Conservation (phyloP, 2,329 filamentous ascomycete genomes). For the Cladosporium sp. region DNA sequence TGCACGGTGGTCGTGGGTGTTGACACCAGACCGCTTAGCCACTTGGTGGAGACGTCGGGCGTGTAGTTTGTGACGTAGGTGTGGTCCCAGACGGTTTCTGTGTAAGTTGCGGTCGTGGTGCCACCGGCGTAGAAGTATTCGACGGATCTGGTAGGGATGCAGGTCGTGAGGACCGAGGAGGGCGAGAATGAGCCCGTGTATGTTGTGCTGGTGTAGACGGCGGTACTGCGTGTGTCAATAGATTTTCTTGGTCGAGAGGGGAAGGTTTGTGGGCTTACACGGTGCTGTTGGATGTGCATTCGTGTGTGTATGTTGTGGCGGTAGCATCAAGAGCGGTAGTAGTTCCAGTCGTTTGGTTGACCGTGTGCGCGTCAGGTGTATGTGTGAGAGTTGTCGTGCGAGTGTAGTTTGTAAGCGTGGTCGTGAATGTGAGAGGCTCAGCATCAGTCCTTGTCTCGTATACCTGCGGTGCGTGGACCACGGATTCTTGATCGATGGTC, state of each 20-base stretch:
- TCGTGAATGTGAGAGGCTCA: not conserved
- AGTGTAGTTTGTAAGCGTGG: not conserved
- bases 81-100: not conserved
- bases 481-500: not conserved
- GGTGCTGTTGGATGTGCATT: slow-evolving; percentile 5
- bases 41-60: not conserved
- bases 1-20: not conserved
- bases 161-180: slow-evolving; percentile 5
- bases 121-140: not conserved
- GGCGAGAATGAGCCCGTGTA: slow-evolving; percentile 3
- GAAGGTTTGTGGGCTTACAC: not conserved
- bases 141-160: not conserved
- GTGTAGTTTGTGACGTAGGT: not conserved
- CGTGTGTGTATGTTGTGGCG: slow-evolving; percentile 2
- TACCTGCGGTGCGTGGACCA: no score
- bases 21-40: slow-evolving; percentile 5
- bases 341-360: slow-evolving; percentile 1
- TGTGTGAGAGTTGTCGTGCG: slow-evolving; percentile 3
- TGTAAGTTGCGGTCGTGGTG: slow-evolving; percentile 3
- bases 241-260: not conserved
- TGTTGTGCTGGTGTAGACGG: slow-evolving; percentile 1
- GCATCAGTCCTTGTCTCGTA: not conserved
- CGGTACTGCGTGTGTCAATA: not conserved
- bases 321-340: slow-evolving; percentile 3
- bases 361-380: not conserved